Evolutionary conservation across 345 rosid genomes (phyloP), one percentile per base, ranked within the genome.

Genomic region (Pugionium cornutum): DNA sequence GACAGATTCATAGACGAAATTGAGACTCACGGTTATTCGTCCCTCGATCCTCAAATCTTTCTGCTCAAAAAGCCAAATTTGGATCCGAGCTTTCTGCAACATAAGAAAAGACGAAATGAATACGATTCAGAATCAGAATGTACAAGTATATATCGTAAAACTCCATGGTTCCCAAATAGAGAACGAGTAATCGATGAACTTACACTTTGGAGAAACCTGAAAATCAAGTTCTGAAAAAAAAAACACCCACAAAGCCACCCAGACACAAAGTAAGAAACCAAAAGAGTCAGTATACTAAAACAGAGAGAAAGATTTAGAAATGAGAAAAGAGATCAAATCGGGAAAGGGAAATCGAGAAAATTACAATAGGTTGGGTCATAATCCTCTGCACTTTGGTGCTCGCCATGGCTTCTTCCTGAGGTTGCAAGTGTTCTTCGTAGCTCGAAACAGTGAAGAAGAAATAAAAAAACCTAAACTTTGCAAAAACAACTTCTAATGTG

Each of bases 51-150:
- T 84, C 77, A 77, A 44, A 71, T 91, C 96, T 64, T 84, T 88
- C 89, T 91, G 96, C 80, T 88, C 96, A 18, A 62, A 86, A 7
- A 91, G 89, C 96, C 96, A 91, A 77, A 88, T 88, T 84, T 88
- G 91, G 57, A 91, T 86, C 28, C 92, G 82, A 64, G 96, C 91
- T 88, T 88, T 91, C 96, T 88, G 84, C 5, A 66, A 1, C 30
- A 26, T 11, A 30, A 53, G 5, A 6, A 2, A 2, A 32, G 34
- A 58, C 9, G 2, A 48, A 43, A 4, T 7, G 4, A 34, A 2
- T 6, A 53, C 40, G 56, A 31, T 18, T 62, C 41, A 32, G 66
- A 10, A n/a, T n/a, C 36, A 34, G 11, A 34, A 6, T 9, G 10
- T 4, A 27, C 27, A 51, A 64, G 59, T n/a, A 44, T 7, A 32